Evolutionary conservation across 345 rosid genomes (phyloP).

Genomic region (Sonneratia alba): DNA sequence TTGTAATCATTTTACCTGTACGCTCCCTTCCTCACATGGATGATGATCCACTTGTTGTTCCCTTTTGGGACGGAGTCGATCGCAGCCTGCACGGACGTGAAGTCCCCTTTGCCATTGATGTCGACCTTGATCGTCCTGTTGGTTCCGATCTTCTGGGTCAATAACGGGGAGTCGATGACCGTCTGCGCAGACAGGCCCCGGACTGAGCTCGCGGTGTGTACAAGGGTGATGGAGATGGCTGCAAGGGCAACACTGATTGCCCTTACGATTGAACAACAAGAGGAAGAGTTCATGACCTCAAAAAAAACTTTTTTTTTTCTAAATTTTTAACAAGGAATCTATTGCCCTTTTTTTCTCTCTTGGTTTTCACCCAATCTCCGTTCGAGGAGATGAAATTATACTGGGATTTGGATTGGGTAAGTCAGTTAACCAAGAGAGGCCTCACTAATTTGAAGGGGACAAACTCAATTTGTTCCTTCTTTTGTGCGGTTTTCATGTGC

Average conservation of each 20-base stretch:
- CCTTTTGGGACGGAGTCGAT: slow-evolving; percentile 59
- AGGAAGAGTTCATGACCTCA: slow-evolving; percentile 11
- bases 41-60: slow-evolving; percentile 60
- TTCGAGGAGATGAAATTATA: not conserved
- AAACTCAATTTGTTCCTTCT: not conserved
- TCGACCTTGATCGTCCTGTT: slow-evolving; percentile 70
- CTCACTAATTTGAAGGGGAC: slow-evolving; percentile 18
- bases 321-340: not conserved
- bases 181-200: slow-evolving; percentile 4
- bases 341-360: no score
- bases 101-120: slow-evolving; percentile 66
- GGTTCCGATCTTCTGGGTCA: slow-evolving; percentile 59
- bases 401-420: not conserved
- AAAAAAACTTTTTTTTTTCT: not conserved
- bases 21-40: slow-evolving; percentile 75
- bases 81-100: slow-evolving; percentile 64
- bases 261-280: not conserved
- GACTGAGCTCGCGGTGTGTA: slow-evolving; percentile 15
- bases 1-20: slow-evolving; percentile 37
- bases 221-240: slow-evolving; percentile 10
- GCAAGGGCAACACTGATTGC: slow-evolving; percentile 8
- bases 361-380: not conserved
- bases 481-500: slow-evolving; percentile 16
- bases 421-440: slow-evolving; percentile 11
- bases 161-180: slow-evolving; percentile 46